Evolutionary conservation across 73 alveolate species (phyloP), one percentile per base, ranked within the genome.

Genomic region (Paramecium caudatum): DNA sequence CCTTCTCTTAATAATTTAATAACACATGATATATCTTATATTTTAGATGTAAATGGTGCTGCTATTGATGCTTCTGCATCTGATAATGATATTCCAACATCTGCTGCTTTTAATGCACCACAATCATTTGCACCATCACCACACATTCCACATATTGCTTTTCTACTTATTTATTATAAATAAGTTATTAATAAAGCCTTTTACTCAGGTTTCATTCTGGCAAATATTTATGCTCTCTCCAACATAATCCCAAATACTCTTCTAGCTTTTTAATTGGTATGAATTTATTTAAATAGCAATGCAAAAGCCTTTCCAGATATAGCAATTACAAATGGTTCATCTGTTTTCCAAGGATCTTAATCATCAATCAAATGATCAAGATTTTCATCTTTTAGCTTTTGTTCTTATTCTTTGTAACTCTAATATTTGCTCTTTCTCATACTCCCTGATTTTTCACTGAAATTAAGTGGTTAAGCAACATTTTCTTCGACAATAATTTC

Each of bases 91-190:
- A 98, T 86, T 12, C 99, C 99, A 8, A 95, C 96, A 93, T 98
- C 99, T 4, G 99, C 99, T 7, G 96, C 95, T 81, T 97, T 97
- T 50, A 98, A 84, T 0, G 99, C 99, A 4, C 98, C 99, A 78
- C 99, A 98, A 87, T 98, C 99, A 93, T 98, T 98, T n/a, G 99
- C 99, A 25, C 99, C 99, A 91, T 98, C 99, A 8, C 99, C 99
- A 48, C 99, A 96, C 99, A 97, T 97, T n/a, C 98, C 98, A 32
- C 98, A 85, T 4, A 84, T 21, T 1, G 94, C 95, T 30, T 91
- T 90, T 46, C 91, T 81, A 32, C 95, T 81, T 32, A 91, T 91
- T 12, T 46, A 39, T 90, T 97, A 92, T 3, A 98, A 94, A 27
- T 93, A 33, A 19, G 95, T 97, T 13, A 98, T 98, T 21, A 98